Conservation (phyloP, 2,329 filamentous ascomycete genomes). For the Nectriaceae sp. region DNA sequence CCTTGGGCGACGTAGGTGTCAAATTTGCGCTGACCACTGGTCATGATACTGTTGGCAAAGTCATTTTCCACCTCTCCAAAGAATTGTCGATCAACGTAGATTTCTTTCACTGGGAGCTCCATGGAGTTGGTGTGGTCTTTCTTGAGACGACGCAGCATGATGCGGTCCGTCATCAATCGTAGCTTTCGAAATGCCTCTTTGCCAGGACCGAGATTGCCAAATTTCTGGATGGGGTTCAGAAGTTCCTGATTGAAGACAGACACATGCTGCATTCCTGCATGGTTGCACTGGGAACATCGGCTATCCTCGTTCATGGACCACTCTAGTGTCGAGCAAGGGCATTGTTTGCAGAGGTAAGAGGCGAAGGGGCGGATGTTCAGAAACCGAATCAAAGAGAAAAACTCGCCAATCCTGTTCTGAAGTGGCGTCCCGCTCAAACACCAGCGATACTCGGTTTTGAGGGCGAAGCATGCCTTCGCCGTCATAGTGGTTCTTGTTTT, state of each 20-base stretch:
- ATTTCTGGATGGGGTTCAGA: conserved; percentile 75
- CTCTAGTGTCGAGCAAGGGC: conserved; percentile 76
- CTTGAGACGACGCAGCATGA: conserved; percentile 96
- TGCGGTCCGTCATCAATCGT: conserved; percentile 83
- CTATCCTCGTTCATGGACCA: conserved; percentile 78
- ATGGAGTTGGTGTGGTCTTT: conserved; percentile 91
- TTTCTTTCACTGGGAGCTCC: conserved; percentile 94
- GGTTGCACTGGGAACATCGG: conserved; percentile 66
- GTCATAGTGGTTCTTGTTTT: conserved; percentile 88
- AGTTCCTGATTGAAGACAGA: conserved; percentile 90
- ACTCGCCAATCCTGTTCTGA: conserved; percentile 96
- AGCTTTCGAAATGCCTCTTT: conserved; percentile 76
- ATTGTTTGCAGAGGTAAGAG: conserved; percentile 91
- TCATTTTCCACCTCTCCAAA: conserved; percentile 96
- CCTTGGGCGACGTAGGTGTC: conserved; percentile 94
- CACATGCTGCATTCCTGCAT: conserved; percentile 45
- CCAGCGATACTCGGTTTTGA: conserved; percentile 89
- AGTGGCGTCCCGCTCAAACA: conserved; percentile 93
- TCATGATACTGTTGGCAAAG: conserved; percentile 95
- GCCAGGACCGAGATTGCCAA: conserved; percentile 62
- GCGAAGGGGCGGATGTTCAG: conserved; percentile 87
- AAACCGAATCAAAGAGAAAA: conserved; percentile 93
- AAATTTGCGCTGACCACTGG: conserved; percentile 82
- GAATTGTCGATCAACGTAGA: conserved; percentile 90
- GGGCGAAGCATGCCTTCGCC: conserved; percentile 90